Base-by-base conservation (phyloP, 208 protist species). In the Herpetomonas samuelpessoai region DNA sequence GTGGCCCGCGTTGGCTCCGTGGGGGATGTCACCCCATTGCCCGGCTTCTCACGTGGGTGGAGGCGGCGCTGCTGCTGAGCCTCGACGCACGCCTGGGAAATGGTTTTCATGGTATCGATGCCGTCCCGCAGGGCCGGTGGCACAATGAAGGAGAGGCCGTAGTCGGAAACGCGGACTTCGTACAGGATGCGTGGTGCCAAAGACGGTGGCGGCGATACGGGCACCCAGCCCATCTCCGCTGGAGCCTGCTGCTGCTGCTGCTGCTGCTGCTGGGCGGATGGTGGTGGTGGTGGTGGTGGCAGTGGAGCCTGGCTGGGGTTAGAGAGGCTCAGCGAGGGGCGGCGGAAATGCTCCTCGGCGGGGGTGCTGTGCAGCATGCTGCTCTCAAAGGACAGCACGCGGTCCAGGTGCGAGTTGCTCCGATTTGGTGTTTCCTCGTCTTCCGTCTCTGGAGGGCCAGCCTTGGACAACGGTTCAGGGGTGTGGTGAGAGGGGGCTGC, bases 91-190 rank as follows among this genome's bases (percentile, higher is more conserved):
- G 6, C 35, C 35, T 41, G 35, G 9, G 35, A 41, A 18, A 41
- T 14, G 14, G 35, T 46, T 28, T 38, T 38, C 31, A 81, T 26
- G 50, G 35, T 57, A 18, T 44, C 62, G 52, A 71, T 62, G 7
- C 73, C 74, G 18, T 53, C 41, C 0, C 73, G 73, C 58, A 77
- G 59, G 21, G 56, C 65, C 19, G 65, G 74, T 9, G 76, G 76
- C 30, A 81, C 58, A 27, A 88, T 51, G 30, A 82, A 74, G 50
- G 71, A 77, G 6, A 74, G 63, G 9, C 74, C 71, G 45, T 81
- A 74, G 53, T 79, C 74, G 1, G 68, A 67, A 2, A 88, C 52
- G 30, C 79, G 67, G 21, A 84, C 70, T 22, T 68, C 53, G 61
- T 79, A 82, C 25, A 68, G 30, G 47, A 53, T 26, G 0, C 60